phyloP scores from a whole-genome alignment of 2,329 filamentous ascomycete species.

The Fusarium sp. region DNA sequence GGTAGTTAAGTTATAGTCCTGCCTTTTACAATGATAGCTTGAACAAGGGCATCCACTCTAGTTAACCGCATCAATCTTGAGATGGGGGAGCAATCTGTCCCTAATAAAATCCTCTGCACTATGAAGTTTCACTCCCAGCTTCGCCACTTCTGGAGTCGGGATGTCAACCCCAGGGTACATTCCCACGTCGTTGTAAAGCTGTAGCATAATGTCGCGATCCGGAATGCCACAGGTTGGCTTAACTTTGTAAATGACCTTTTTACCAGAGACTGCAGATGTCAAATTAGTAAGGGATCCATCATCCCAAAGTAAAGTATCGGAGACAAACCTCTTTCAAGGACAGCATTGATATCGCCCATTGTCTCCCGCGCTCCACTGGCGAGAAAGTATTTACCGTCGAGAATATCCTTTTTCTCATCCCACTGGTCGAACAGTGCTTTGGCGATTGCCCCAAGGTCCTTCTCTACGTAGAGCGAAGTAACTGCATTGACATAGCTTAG shows the following conservation, averaged over 20 bases:
- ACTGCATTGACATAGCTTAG: constrained; percentile 2
- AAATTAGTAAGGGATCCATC: not conserved
- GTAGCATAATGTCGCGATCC: constrained; percentile 27
- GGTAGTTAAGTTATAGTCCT: too few relatives aligned
- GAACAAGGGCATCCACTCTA: too few relatives aligned
- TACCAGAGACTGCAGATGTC: constrained; percentile 16
- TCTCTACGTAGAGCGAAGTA: constrained; percentile 29
- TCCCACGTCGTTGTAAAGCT: constrained; percentile 24
- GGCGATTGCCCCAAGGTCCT: constrained; percentile 16
- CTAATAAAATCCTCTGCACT: constrained; percentile 17
- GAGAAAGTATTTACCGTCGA: constrained; percentile 25
- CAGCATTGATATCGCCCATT: constrained; percentile 23
- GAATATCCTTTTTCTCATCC: constrained; percentile 13
- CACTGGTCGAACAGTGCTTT: constrained; percentile 29
- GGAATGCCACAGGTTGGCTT: constrained; percentile 27
- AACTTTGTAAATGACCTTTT: constrained; percentile 24
- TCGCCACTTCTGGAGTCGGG: constrained; percentile 16
- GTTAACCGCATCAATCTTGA: not conserved
- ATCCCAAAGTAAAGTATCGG: fast-evolving
- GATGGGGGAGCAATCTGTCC: constrained; percentile 20
- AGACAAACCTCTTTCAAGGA: constrained; percentile 15
- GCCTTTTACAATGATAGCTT: too few relatives aligned
- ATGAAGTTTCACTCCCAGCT: constrained; percentile 17
- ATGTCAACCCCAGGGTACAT: constrained; percentile 27
- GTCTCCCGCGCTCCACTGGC: constrained; percentile 28